Evolutionary conservation across 2,329 filamentous ascomycete species (phyloP).

Genomic region (Alternaria brassicicola): DNA sequence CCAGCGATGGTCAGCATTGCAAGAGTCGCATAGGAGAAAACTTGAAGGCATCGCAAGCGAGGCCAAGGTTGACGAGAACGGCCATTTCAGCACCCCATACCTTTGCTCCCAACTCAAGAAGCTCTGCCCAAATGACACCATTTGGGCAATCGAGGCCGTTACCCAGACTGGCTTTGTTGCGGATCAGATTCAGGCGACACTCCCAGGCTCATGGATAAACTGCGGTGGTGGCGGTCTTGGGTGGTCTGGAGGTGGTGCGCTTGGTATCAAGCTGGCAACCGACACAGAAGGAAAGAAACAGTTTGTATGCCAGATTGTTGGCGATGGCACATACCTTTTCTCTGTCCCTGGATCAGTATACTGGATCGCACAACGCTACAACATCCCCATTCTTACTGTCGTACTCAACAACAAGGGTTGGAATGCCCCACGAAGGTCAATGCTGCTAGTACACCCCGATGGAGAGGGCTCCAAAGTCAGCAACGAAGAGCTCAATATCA

Average conservation of each 20-base stretch:
- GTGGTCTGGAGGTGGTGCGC: conserved; percentile 76
- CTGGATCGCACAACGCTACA: conserved; percentile 70
- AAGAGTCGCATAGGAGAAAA: conserved; percentile 63
- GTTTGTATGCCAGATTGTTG: conserved; percentile 60
- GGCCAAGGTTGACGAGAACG: conserved; percentile 65
- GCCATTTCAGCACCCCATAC: conserved; percentile 66
- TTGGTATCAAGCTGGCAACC: conserved; percentile 77
- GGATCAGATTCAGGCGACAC: conserved; percentile 71
- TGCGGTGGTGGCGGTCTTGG: conserved; percentile 81
- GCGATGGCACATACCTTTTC: conserved; percentile 72
- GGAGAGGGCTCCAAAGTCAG: conserved; percentile 66
- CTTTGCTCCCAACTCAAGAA: conserved; percentile 63
- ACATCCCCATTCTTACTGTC: conserved; percentile 69
- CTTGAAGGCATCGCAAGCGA: conserved; percentile 65
- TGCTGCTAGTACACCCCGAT: conserved; percentile 69
- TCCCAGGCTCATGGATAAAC: conserved; percentile 78
- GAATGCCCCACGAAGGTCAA: conserved; percentile 67
- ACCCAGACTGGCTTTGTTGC: conserved; percentile 71
- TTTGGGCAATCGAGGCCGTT: conserved; percentile 79
- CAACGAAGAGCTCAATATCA: conserved; percentile 70
- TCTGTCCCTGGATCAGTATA: conserved; percentile 69
- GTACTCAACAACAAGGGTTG: conserved; percentile 74
- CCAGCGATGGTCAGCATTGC: conserved; percentile 61
- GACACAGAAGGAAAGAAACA: conserved; percentile 54
- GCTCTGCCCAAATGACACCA: conserved; percentile 66